phyloP scores from a whole-genome alignment of 108 stramenopile genomes.

The Discostella pseudostelligera region DNA sequence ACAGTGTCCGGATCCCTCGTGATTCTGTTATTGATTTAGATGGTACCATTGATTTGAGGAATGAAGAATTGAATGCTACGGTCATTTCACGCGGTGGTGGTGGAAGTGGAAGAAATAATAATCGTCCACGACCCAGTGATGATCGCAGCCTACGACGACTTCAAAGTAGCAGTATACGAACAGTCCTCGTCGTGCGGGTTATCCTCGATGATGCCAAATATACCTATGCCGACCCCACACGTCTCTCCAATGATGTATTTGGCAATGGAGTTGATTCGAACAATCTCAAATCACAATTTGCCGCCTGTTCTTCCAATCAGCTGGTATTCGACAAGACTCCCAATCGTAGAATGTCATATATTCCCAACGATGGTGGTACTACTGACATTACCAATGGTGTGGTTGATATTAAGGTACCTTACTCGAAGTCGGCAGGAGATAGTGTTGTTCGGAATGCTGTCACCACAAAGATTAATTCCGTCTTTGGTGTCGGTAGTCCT shows the following conservation, averaged over 20 bases:
- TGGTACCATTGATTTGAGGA: too few species aligned
- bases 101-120: too few species aligned
- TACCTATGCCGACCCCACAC: not conserved
- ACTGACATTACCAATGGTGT: not conserved
- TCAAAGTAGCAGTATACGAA: not conserved
- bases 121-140: too few species aligned
- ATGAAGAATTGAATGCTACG: too few species aligned
- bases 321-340: not conserved
- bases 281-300: not conserved
- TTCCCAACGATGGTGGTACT: not conserved
- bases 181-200: slow-evolving; percentile 8
- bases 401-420: not conserved
- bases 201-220: not conserved
- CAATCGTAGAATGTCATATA: not conserved
- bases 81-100: too few species aligned
- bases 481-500: slow-evolving; percentile 32
- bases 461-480: slow-evolving; percentile 5
- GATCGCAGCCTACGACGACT: too few species aligned
- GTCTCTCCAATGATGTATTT: not conserved
- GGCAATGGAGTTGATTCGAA: not conserved
- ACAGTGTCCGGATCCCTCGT: too few species aligned
- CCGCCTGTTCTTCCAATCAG: not conserved
- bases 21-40: too few species aligned
- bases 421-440: not conserved
- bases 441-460: not conserved